These are phyloP conservation scores for Naegleria lovaniensis DNA, from an alignment of 208 protist species.

Conservation along the genomic window DNA sequence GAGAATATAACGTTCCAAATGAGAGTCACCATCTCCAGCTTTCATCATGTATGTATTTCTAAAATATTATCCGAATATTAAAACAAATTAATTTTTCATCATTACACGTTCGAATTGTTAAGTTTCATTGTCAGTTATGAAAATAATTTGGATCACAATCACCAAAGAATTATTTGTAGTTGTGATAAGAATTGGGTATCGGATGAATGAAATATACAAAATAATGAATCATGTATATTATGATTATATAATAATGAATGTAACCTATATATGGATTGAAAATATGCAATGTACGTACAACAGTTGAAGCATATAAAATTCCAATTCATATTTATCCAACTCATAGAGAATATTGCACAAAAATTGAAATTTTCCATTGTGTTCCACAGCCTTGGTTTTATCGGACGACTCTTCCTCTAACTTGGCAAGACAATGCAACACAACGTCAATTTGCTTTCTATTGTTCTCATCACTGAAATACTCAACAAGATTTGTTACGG, in stretches of 20 bases:
- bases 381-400: neutral
- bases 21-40: neutral
- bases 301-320: constrained; percentile 24
- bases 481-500: constrained; percentile 4
- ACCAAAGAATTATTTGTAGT: too few relatives aligned
- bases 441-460: neutral
- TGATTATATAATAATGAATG: neutral
- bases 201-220: neutral
- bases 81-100: neutral
- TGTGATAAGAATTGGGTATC: neutral
- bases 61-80: neutral
- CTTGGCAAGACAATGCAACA: neutral
- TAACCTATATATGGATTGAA: neutral
- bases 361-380: neutral
- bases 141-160: neutral
- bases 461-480: constrained; percentile 12
- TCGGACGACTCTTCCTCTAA: neutral
- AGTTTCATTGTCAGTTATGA: neutral
- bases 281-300: neutral
- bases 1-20: constrained; percentile 11
- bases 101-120: neutral
- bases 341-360: constrained; percentile 17
- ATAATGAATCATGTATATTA: neutral
- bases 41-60: constrained; percentile 17
- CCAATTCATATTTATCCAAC: neutral